Base-by-base conservation (phyloP, 768 basidiomycete species). In the Leccinum disarticulatum region DNA sequence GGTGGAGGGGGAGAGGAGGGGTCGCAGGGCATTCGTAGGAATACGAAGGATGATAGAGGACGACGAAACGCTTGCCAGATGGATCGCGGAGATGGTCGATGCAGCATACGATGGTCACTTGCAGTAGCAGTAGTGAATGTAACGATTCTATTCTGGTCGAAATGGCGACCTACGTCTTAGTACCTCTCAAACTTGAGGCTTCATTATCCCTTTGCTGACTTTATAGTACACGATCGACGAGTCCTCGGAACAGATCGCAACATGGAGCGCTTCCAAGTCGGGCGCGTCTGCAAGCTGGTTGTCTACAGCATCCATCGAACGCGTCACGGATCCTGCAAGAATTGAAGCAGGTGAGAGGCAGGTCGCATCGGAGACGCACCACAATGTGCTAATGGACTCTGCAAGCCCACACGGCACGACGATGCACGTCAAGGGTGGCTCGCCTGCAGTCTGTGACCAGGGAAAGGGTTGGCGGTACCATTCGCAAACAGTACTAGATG, bases 221-320 rank as follows among this genome's bases (percentile, higher is more conserved):
- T 89, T 90, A 74, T 93, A 93, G 72, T 93, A 93, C 54, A 93
- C 91, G 50, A 88, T 87, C 9, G 91, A 91, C 11, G 91, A 86
- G 66, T 93, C 91, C 54, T 88, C 84, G 0, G 87, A 82, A 48
- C 85, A 86, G 57, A 92, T 87, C 13, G 87, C 91, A 31, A 93
- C 71, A 66, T 83, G 87, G 51, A 92, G 72, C 55, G 83, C 77
- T 41, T 77, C 70, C 55, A 83, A 77, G 41, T 77, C 70, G 13
- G 80, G 79, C 10, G 56, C 11, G 10, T 56, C 55, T 13, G 54
- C 51, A 2, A 70, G 52, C 36, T 63, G 58, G 28, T 25, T 35
- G 17, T 72, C 73, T 13, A 90, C 74, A 13, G 75, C 22, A 22
- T 22, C 22, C 76, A 7, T 71, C 65, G 70, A 91, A 91, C 2